Conservation (phyloP, 2,329 filamentous ascomycete species). For the Amauroascus verrucosus region DNA sequence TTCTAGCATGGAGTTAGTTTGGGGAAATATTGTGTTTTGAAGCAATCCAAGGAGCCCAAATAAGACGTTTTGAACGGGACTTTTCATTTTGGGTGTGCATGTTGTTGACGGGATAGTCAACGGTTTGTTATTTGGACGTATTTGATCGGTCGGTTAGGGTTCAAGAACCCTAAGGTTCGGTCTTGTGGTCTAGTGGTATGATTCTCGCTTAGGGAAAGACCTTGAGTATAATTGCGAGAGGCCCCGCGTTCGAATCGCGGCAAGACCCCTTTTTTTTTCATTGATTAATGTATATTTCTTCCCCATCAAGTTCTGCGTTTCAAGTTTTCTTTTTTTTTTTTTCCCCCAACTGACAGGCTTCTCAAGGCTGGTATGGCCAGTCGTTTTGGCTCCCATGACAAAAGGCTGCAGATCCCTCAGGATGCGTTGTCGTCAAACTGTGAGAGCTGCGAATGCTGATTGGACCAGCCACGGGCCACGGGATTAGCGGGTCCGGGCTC, state of each 20-base stretch:
- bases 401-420: neutral
- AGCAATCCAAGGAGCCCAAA: too few species aligned
- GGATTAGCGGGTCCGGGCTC: neutral
- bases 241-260: conserved; percentile 17
- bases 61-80: too few species aligned
- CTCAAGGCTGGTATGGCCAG: too few species aligned
- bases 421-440: conserved; percentile 3
- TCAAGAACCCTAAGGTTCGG: conserved; percentile 1
- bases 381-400: neutral
- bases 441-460: neutral
- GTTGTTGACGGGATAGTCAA: too few species aligned
- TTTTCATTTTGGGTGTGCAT: too few species aligned
- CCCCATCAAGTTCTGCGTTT: neutral
- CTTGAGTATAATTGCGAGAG: conserved; percentile 12
- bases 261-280: conserved; percentile 14
- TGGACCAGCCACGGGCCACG: conserved; percentile 10
- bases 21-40: too few species aligned
- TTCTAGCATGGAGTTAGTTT: too few species aligned
- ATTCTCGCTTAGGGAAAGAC: conserved; percentile 32
- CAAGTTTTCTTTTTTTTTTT: neutral
- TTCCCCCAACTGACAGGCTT: too few species aligned
- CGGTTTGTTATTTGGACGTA: too few species aligned
- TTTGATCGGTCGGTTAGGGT: too few species aligned
- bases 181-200: conserved; percentile 34
- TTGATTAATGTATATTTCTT: neutral